A percentile compares a stretch with the other conserved stretches of the same genome.
These are phyloP conservation scores for Emericellopsis atlantica DNA, from an alignment of 2,329 filamentous ascomycete genomes.

Conservation along the genomic window DNA sequence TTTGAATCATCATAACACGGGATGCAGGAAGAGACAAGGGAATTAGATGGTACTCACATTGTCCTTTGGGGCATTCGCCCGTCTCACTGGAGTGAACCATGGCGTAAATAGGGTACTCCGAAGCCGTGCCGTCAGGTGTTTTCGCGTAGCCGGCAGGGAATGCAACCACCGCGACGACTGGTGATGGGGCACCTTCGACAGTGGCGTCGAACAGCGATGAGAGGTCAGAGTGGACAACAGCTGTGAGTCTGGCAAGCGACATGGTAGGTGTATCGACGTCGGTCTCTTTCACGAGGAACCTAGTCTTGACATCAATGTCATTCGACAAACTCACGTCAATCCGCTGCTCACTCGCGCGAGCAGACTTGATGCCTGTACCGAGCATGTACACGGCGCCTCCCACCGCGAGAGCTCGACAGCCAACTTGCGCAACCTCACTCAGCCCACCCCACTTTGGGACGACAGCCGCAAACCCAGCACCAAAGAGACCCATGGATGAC, in stretches of 20 bases:
- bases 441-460: constrained; percentile 88
- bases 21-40: constrained; percentile 19
- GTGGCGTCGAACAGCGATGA: constrained; percentile 53
- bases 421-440: constrained; percentile 82
- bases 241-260: constrained; percentile 38
- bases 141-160: constrained; percentile 43
- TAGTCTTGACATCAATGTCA: constrained; percentile 42
- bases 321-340: constrained; percentile 32
- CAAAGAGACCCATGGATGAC: constrained; percentile 76
- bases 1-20: constrained; percentile 57
- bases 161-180: constrained; percentile 60
- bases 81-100: constrained; percentile 79
- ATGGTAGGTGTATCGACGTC: constrained; percentile 10
- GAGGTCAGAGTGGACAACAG: constrained; percentile 56
- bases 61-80: constrained; percentile 75
- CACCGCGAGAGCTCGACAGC: constrained; percentile 80
- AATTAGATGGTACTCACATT: constrained; percentile 59
- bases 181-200: constrained; percentile 62
- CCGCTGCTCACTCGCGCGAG: too few species aligned
- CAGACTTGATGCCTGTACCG: constrained; percentile 46
- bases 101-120: constrained; percentile 38
- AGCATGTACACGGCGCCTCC: constrained; percentile 87
- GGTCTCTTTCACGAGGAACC: constrained; percentile 33
- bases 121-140: constrained; percentile 15
- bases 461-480: constrained; percentile 78